Percentiles rank a stretch among this genome's conserved stretches.
Conservation (phyloP, 352 stramenopile genomes). For the Pythium monospermum region DNA sequence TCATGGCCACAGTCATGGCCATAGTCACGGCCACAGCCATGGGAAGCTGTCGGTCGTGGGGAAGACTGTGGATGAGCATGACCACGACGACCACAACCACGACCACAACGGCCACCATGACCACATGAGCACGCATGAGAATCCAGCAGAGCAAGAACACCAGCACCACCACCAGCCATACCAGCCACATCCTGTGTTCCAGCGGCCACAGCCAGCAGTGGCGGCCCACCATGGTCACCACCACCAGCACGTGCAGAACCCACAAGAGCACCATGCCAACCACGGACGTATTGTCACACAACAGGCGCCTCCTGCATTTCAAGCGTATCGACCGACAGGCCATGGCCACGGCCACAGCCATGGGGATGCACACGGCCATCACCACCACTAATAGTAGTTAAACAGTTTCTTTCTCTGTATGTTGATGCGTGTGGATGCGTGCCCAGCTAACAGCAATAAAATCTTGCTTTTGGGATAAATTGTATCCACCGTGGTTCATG, state of each 20-base stretch:
- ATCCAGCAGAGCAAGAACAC: background rate
- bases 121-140: background rate
- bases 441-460: too few relatives aligned
- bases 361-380: background rate
- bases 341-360: conserved; percentile 9
- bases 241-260: background rate
- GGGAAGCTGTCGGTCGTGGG: too few relatives aligned
- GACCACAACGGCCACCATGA: background rate
- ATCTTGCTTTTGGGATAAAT: too few relatives aligned
- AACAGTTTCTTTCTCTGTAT: background rate
- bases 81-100: conserved; percentile 9
- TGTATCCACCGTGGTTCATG: too few relatives aligned
- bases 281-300: background rate
- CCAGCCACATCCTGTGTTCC: background rate
- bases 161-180: background rate
- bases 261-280: background rate
- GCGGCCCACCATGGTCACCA: too few relatives aligned
- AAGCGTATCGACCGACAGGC: background rate
- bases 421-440: too few relatives aligned
- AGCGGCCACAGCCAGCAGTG: too few relatives aligned
- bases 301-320: background rate
- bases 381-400: conserved; percentile 14
- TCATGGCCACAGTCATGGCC: conserved; percentile 15
- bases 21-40: conserved; percentile 20
- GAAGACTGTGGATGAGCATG: conserved; percentile 14